phyloP scores from a whole-genome alignment of 2,329 filamentous ascomycete genomes.

The Ophiosphaerella narmari region DNA sequence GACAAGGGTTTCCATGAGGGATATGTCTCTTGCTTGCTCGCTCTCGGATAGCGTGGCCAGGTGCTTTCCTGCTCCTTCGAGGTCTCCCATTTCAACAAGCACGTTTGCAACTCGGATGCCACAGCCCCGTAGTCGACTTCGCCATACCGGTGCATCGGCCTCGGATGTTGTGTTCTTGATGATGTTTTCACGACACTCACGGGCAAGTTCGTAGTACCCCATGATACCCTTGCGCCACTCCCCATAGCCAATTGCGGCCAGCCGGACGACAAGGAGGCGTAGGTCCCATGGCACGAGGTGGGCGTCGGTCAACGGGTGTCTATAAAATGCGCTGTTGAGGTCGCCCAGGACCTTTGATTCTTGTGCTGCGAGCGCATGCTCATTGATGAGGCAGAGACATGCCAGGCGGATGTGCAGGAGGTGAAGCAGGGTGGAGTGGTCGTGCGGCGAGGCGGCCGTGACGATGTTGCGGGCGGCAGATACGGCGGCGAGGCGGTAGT shows the following conservation, averaged over 20 bases:
- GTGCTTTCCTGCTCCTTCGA: slow-evolving; percentile 77
- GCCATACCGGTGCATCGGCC: slow-evolving; percentile 68
- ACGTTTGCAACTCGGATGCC: slow-evolving; percentile 68
- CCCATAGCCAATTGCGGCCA: slow-evolving; percentile 84
- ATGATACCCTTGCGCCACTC: slow-evolving; percentile 85
- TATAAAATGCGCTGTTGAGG: slow-evolving; percentile 58
- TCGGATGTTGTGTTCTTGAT: slow-evolving; percentile 50
- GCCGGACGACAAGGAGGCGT: slow-evolving; percentile 77
- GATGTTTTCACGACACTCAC: slow-evolving; percentile 72
- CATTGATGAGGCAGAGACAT: slow-evolving; percentile 79
- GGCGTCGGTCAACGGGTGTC: slow-evolving; percentile 52
- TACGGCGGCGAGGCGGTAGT: slow-evolving; percentile 80
- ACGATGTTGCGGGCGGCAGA: slow-evolving; percentile 66
- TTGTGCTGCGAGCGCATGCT: slow-evolving; percentile 60
- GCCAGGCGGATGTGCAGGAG: slow-evolving; percentile 81
- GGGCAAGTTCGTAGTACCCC: slow-evolving; percentile 84
- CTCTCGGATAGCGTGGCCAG: slow-evolving; percentile 62
- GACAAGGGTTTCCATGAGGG: slow-evolving; percentile 63
- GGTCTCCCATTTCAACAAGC: slow-evolving; percentile 84
- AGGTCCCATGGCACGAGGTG: slow-evolving; percentile 83
- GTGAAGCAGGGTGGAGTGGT: slow-evolving; percentile 71
- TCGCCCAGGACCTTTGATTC: slow-evolving; percentile 68
- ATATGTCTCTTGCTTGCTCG: slow-evolving; percentile 38
- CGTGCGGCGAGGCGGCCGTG: slow-evolving; percentile 55
- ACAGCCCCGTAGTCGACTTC: slow-evolving; percentile 71